Evolutionary conservation across 805 yeast species (phyloP).

Genomic region (Wickerhamiella alocasiicola): DNA sequence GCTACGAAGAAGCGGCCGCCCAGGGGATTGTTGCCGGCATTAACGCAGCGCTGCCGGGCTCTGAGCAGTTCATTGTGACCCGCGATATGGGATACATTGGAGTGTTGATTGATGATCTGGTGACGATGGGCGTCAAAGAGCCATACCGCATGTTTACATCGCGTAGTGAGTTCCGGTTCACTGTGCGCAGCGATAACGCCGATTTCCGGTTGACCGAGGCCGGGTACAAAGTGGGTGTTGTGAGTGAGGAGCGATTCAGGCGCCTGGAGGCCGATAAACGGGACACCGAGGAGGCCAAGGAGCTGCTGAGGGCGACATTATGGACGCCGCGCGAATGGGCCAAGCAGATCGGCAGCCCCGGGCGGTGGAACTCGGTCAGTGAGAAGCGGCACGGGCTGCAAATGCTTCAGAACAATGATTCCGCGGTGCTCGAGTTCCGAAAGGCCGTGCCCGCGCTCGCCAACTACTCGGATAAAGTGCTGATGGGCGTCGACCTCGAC

Average conservation of each 20-base stretch:
- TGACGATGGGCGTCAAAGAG: conserved; percentile 90
- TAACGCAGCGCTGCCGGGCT: conserved; percentile 64
- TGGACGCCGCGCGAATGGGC: conserved; percentile 56
- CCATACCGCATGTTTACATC: conserved; percentile 98
- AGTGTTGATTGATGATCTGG: conserved; percentile 82
- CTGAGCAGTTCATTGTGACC: conserved; percentile 40
- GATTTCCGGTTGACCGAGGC: conserved; percentile 65
- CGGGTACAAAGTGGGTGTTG: conserved; percentile 58
- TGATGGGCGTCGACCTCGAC: conserved; percentile 57
- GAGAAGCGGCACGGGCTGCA: conserved; percentile 29
- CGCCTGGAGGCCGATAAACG: conserved; percentile 35
- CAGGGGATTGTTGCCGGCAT: conserved; percentile 95
- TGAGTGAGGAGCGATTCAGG: conserved; percentile 45
- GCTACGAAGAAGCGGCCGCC: conserved; percentile 97
- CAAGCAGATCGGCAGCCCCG: conserved; percentile 30
- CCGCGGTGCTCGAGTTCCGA: conserved; percentile 43
- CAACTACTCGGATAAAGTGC: conserved; percentile 34
- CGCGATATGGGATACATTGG: conserved; percentile 87
- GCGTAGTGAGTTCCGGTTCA: conserved; percentile 82
- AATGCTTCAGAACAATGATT: conserved; percentile 40
- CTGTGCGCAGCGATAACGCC: conserved; percentile 89
- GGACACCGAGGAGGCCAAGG: conserved; percentile 34
- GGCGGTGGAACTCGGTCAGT: conserved; percentile 37
- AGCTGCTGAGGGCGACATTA: conserved; percentile 34
- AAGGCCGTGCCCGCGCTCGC: conserved; percentile 30